Base-by-base conservation (phyloP, 1,139 yeast species). In the Eremothecium gossypii region DNA sequence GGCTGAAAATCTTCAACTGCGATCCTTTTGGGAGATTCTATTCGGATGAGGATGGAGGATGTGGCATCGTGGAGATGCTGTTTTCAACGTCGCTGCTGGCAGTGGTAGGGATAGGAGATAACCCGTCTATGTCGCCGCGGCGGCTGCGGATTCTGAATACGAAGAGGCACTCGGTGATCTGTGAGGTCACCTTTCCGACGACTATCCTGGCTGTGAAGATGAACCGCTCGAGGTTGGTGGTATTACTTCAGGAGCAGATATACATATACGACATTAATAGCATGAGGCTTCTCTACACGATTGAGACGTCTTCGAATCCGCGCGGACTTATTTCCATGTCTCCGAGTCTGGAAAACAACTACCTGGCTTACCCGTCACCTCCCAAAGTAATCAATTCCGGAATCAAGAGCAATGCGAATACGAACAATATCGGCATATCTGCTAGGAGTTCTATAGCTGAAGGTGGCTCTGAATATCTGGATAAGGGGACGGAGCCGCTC, bases 131-230 rank as follows among this genome's bases (percentile, higher is more conserved):
- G 54, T 82, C 94, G 7, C 95, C 96, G 10, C 71, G 96, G 45
- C 76, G 87, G 51, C 69, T 91, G 45, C 78, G 79, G 58, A 79
- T 87, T 44, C 71, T 87, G 48, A 91, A 93, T 65, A 85, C 95
- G 2, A 86, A 84, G 59, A 71, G 80, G 50, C 76, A 76, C 49
- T 67, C 83, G 23, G 76, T 77, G 45, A 80, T 82, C 9, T 80
- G 87, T 63, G 97, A 91, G 58, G 72, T 91, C 46, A 79, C 94
- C 0, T 91, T 87, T 62, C 96, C 96, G 0, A 76, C 94, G 0
- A 71, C 94, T 0, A 83, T 91, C 7, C 66, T 86, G 33, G 76
- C 78, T 36, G 93, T 91, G 27, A 80, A 79, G 54, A 69, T 91
- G 65, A 87, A 91, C 51, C 75, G 82, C 42, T 69, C 77, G 31